Base-by-base conservation (phyloP, 2,329 filamentous ascomycete species). In the Venturia aucupariae region DNA sequence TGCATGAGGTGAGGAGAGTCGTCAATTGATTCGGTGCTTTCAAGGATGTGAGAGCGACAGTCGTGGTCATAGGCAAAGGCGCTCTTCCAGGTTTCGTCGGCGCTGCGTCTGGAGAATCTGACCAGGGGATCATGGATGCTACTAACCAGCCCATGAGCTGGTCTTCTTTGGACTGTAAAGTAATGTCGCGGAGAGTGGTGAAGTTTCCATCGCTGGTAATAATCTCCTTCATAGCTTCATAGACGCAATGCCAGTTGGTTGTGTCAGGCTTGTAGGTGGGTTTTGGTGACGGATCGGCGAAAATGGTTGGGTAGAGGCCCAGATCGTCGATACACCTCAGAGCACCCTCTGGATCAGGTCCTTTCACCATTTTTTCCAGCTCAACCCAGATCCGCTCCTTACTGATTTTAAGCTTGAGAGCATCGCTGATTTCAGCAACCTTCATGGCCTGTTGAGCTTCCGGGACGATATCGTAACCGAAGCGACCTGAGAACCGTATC, bases 341-440 rank as follows among this genome's bases (percentile, higher is more conserved):
- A 8, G 89, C 82, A 68, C 79, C 78, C 61, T 78, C 77, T 8
- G 89, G 87, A 69, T 86, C 79, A 13, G 83, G 81, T 41, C 82
- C 86, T 75, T 85, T 88, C 22, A 97, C 79, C 86, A 96, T 96
- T 80, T 97, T 97, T 72, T 93, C 90, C 3, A 97, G 71, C 73
- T 99, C 94, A 4, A 88, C 83, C 0, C 91, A 90, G 1, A 99
- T 87, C 65, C 94, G 83, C 75, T 99, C 94, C 64, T 92, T 86
- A 71, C 90, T 97, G 69, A 99, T 97, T 74, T 99, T 99, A 38
- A 88, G 75, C 61, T 83, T 85, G n/a, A 99, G 78, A 3, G 90
- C 89, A 13, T 86, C 80, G 65, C 92, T 83, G 60, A 99, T 94
- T n/a, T 83, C 81, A n/a, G 78, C 72, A 68, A 96, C 82, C 15